Evolutionary conservation across 2,329 filamentous ascomycete genomes (phyloP), one percentile per base, ranked within the genome.

Genomic region (Capronia coronata): DNA sequence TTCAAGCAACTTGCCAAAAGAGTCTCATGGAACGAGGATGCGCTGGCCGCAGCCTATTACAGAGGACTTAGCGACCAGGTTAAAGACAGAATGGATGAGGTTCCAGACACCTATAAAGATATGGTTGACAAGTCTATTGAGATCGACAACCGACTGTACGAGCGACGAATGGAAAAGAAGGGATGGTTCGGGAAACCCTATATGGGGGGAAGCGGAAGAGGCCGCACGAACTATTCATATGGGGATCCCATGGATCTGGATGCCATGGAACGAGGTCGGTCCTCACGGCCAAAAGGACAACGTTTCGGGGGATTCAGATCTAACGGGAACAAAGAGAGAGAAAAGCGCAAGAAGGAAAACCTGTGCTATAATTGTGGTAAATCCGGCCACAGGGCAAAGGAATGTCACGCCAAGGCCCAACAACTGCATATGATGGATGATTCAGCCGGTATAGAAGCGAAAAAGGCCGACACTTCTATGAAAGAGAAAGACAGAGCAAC

Each of bases 391-490:
- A 11, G 1, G 3, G 38, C 2, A 8, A 23, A 25, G 19, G 19
- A 41, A 23, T 41, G 8, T 14, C n/a, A 41, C 8, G 14, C 19
- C 7, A 2, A 23, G 4, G 19, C 9, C 6, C 7, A 14, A 21
- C 6, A 14, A 16, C 14, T 21, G 6, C n/a, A 18, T 11, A 39
- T 21, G 6, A 39, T 39, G n/a, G 10, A 39, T 19, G 14, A 39
- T 11, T 2, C n/a, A 39, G 14, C 35, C 14, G 18, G 18, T 39
- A 39, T 39, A 39, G 3, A 22, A 39, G 35, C 14, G 35, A 22
- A 39, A 39, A 39, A 39, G 35, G 18, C 18, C 19, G 19, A 39
- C n/a, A 39, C 35, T 39, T 22, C 18, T 39, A 39, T 39, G n/a
- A 22, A 39, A 22, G 14, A 1, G 7, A 1, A 7, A 19, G 14